Conservation (phyloP, 805 yeast species). For the Kluyveromyces nonfermentans region DNA sequence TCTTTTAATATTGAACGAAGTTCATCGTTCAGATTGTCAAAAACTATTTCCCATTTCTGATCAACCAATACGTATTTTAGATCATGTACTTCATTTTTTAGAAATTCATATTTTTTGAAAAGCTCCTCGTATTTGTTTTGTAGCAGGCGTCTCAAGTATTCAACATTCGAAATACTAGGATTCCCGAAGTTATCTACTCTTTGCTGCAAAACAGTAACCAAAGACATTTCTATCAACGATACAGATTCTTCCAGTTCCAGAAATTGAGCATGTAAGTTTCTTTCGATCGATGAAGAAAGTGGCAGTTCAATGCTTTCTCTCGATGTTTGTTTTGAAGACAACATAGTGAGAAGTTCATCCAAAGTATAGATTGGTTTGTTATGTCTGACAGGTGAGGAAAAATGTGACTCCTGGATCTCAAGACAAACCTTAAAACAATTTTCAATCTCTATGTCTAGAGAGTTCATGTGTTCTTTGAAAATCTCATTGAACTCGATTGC, state of each 20-base stretch:
- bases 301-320: constrained; percentile 31
- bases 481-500: constrained; percentile 39
- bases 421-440: constrained; percentile 29
- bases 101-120: constrained; percentile 32
- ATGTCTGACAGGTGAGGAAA: constrained; percentile 34
- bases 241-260: constrained; percentile 33
- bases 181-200: constrained; percentile 37
- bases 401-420: constrained; percentile 31
- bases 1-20: constrained; percentile 22
- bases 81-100: constrained; percentile 33
- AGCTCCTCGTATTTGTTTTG: constrained; percentile 33
- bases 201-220: constrained; percentile 43
- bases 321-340: constrained; percentile 19
- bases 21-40: constrained; percentile 39
- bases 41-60: constrained; percentile 46
- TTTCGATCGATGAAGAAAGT: constrained; percentile 32
- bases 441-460: constrained; percentile 34
- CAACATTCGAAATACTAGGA: constrained; percentile 24
- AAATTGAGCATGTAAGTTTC: constrained; percentile 34
- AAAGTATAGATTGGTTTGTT: constrained; percentile 29
- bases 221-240: constrained; percentile 42
- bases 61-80: constrained; percentile 42
- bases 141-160: constrained; percentile 24
- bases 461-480: constrained; percentile 32
- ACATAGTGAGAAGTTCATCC: constrained; percentile 26